Percentiles rank a stretch among this genome's conserved stretches.
These are phyloP conservation scores for Dendrobium officinale DNA, from an alignment of 106 monocot species.

Conservation along the genomic window DNA sequence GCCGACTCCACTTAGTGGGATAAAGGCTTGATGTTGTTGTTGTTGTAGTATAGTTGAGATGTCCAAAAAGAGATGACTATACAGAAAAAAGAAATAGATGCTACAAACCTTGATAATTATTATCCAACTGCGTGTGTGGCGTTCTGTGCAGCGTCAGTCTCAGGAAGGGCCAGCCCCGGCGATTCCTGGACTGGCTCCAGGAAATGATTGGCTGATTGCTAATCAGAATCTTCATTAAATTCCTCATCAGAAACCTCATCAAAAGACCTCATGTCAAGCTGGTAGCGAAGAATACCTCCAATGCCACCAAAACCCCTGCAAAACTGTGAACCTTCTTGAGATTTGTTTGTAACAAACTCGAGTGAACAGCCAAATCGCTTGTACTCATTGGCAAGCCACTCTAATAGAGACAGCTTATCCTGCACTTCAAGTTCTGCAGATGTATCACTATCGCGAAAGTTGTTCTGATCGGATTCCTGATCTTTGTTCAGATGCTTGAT, in stretches of 20 bases:
- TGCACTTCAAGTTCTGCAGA: conserved; percentile 32
- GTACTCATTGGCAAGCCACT: conserved; percentile 29
- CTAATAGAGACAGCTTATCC: conserved; percentile 19
- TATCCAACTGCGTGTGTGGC: conserved; percentile 4
- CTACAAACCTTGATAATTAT: conserved; percentile 9
- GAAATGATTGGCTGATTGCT: conserved; percentile 45
- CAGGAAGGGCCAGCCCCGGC: conserved; percentile 11
- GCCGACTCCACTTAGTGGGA: too few species aligned
- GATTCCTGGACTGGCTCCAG: conserved; percentile 21
- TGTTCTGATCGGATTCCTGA: conserved; percentile 37
- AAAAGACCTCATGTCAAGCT: conserved; percentile 50
- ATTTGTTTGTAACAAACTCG: conserved; percentile 31
- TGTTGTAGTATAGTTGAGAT: background rate
- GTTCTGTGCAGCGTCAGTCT: conserved; percentile 5
- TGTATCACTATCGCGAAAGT: conserved; percentile 26
- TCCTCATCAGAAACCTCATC: conserved; percentile 42
- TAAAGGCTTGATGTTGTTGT: too few species aligned
- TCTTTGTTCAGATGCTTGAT: conserved; percentile 30
- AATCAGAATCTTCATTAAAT: conserved; percentile 39
- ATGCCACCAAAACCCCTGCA: conserved; percentile 28
- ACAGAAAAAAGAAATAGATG: conserved; percentile 2
- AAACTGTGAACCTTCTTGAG: conserved; percentile 31
- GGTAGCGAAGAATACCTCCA: conserved; percentile 35
- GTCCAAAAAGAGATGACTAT: background rate
- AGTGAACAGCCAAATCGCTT: conserved; percentile 23